Evolutionary conservation across 192 early-diverging fungal genomes (phyloP).

Genomic region (Backusella australiensis): DNA sequence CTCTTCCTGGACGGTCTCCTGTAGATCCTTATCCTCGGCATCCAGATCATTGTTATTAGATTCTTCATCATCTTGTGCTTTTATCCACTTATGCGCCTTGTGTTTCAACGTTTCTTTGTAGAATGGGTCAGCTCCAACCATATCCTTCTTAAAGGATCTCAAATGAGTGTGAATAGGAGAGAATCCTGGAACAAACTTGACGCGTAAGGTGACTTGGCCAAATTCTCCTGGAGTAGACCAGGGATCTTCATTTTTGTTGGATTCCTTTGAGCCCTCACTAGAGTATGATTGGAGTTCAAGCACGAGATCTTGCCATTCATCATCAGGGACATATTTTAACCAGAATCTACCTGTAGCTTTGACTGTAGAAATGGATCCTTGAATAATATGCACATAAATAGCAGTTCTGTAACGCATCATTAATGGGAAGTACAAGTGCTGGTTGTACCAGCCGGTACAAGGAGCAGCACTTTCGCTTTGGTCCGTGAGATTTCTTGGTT

Average conservation of each 20-base stretch:
- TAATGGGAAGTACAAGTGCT: conserved; percentile 22
- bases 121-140: conserved; percentile 31
- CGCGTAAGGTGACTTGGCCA: conserved; percentile 12
- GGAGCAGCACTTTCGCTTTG: not conserved
- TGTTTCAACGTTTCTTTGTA: conserved; percentile 13
- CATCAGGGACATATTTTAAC: conserved; percentile 14
- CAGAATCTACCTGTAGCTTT: conserved; percentile 20
- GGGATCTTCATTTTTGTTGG: conserved; percentile 22
- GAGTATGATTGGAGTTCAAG: conserved; percentile 11
- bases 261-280: conserved; percentile 14
- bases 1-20: not conserved
- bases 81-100: conserved; percentile 20
- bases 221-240: conserved; percentile 14
- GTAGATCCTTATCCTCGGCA: not conserved
- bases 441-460: conserved; percentile 13
- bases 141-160: conserved; percentile 17
- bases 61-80: not conserved
- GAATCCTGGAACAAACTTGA: conserved; percentile 26
- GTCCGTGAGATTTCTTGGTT: conserved; percentile 6
- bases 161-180: conserved; percentile 24
- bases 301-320: conserved; percentile 15
- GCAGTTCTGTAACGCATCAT: conserved; percentile 32
- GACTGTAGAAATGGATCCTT: not conserved
- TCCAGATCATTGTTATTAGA: not conserved
- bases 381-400: conserved; percentile 14